A percentile compares a stretch with the other conserved stretches of the same genome.
Evolutionary conservation across 371 early-diverging fungal genomes (phyloP).

Genomic region (Umbelopsis sp.): DNA sequence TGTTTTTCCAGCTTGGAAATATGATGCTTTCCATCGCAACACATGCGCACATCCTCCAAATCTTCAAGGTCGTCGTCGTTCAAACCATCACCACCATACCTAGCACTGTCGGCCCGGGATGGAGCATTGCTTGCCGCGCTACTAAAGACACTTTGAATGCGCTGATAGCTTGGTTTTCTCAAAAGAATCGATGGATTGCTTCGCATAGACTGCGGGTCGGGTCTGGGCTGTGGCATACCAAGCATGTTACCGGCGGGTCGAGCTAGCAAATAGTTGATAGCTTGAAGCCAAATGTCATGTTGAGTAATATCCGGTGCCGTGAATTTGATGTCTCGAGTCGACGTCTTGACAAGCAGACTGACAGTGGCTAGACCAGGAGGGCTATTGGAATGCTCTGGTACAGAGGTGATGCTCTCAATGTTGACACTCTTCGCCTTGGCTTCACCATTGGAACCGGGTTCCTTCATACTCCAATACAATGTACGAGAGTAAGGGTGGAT

Average conservation of each 20-base stretch:
- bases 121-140: slow-evolving; percentile 20
- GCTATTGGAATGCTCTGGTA: slow-evolving; percentile 34
- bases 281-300: slow-evolving; percentile 61
- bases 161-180: slow-evolving; percentile 19
- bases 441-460: slow-evolving; percentile 57
- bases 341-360: slow-evolving; percentile 62
- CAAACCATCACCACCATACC: slow-evolving; percentile 2
- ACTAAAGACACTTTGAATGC: slow-evolving; percentile 21
- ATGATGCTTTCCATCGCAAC: slow-evolving; percentile 62
- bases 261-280: slow-evolving; percentile 8
- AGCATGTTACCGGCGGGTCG: background rate
- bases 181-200: background rate
- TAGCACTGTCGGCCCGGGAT: slow-evolving; percentile 21
- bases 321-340: slow-evolving; percentile 64
- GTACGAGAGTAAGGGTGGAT: slow-evolving; percentile 77
- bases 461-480: slow-evolving; percentile 71
- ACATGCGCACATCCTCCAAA: slow-evolving; percentile 56
- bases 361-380: slow-evolving; percentile 50
- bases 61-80: slow-evolving; percentile 44
- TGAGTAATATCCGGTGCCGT: slow-evolving; percentile 62
- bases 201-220: slow-evolving; percentile 9
- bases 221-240: slow-evolving; percentile 12
- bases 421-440: slow-evolving; percentile 51
- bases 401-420: slow-evolving; percentile 54
- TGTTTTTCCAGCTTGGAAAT: slow-evolving; percentile 48